Percentiles rank a stretch among this genome's conserved stretches.
Conservation (phyloP, 805 yeast species). For the Yamadazyma sp. region DNA sequence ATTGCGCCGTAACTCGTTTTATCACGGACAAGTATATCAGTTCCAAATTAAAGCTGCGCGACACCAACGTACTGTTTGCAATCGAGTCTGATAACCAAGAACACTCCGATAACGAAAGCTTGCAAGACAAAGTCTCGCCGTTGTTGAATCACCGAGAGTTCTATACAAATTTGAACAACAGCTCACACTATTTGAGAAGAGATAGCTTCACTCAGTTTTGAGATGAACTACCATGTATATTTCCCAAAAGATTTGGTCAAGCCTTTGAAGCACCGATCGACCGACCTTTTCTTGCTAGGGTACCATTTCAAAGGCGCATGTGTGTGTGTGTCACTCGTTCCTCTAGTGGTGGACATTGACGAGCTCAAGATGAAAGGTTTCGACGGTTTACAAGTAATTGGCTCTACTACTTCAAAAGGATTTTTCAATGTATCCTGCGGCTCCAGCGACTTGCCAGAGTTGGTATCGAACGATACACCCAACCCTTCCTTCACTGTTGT, state of each 20-base stretch:
- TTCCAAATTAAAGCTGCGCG: no score
- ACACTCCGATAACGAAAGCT: no score
- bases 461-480: neutral
- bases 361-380: neutral
- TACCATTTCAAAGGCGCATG: conserved; percentile 8
- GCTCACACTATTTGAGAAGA: conserved; percentile 42
- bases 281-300: conserved; percentile 11
- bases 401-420: conserved; percentile 3
- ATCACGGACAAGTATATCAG: no score
- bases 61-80: no score
- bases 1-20: no score
- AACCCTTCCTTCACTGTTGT: conserved; percentile 15
- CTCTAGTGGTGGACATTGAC: neutral
- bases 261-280: neutral
- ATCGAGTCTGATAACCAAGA: no score
- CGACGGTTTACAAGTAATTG: conserved; percentile 1
- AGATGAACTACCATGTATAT: conserved; percentile 27
- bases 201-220: conserved; percentile 36
- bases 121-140: no score
- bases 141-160: no score
- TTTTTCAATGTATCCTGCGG: neutral
- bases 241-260: conserved; percentile 33
- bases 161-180: conserved; percentile 34
- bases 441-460: neutral
- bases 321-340: conserved; percentile 6